phyloP scores from a whole-genome alignment of 805 yeast species.

The Ogataea thermomethanolica region DNA sequence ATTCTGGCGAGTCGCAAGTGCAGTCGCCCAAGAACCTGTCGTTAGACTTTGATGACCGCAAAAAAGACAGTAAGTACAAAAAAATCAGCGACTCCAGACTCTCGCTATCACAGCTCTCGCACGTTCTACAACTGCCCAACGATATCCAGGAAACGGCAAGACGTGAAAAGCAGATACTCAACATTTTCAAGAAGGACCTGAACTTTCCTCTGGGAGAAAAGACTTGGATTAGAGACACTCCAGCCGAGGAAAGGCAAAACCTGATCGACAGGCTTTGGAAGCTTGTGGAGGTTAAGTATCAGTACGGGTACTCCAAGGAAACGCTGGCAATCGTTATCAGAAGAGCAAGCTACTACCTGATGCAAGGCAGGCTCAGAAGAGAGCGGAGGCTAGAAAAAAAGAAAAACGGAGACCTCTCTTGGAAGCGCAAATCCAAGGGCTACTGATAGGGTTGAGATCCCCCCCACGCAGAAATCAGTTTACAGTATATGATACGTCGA shows the following conservation, averaged over 20 bases:
- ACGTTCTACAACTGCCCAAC: conserved; percentile 45
- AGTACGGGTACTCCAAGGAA: conserved; percentile 49
- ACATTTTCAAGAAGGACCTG: conserved; percentile 51
- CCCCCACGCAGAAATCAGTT: background rate
- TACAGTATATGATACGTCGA: conserved; percentile 3
- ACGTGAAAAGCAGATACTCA: conserved; percentile 51
- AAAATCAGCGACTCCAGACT: conserved; percentile 48
- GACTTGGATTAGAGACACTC: conserved; percentile 84
- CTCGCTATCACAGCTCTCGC: conserved; percentile 53
- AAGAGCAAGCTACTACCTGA: conserved; percentile 74
- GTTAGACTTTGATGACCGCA: conserved; percentile 7
- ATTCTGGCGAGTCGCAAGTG: background rate
- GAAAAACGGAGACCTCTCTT: conserved; percentile 21
- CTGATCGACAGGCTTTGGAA: conserved; percentile 47
- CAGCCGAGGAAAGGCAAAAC: conserved; percentile 45
- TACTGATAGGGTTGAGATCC: background rate
- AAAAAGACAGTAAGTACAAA: conserved; percentile 19
- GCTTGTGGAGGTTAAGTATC: conserved; percentile 45
- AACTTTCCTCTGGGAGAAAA: conserved; percentile 72
- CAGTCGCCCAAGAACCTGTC: conserved; percentile 7
- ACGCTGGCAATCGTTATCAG: conserved; percentile 70
- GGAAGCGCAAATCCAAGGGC: conserved; percentile 15
- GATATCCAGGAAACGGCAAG: conserved; percentile 52
- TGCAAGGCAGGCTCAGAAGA: conserved; percentile 73
- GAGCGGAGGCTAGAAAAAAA: conserved; percentile 53